Evolutionary conservation across 805 yeast species (phyloP), one percentile per base, ranked within the genome.

Genomic region (Hanseniaspora clermontiae): DNA sequence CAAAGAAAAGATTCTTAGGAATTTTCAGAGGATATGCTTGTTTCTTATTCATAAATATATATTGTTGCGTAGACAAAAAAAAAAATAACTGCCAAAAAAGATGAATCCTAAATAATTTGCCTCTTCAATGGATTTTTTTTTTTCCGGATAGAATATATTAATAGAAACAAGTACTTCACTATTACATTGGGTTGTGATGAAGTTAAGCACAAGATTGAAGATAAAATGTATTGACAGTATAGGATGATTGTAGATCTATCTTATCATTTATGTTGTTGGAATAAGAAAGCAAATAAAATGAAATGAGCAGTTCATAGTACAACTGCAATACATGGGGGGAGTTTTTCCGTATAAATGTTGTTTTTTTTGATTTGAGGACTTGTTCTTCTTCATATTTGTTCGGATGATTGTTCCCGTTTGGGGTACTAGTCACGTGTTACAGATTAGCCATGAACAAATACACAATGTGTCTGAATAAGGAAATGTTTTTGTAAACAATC

Each of bases 401-500:
- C 8, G 9, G 11, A 9, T 4, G 27, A 32, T 32, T 2, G 14
- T 36, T 36, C 38, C 38, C 12, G 4, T 36, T 36, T 36, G 38
- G 38, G 38, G 2, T 3, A 36, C 4, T 10, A 9, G 14, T 36
- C 38, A 36, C 38, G 38, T 36, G 38, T 32, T 2, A 5, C 10
- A 2, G 3, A 32, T 32, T 4, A 5, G 10, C 36, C 10, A 32
- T 32, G 5, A 11, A 7, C 12, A 5, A 24, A 32, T 36, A 6
- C 24, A 39, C 2, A 7, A 17, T 17, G 12, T 45, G 49, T 31
- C 49, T 32, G 17, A 7, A 32, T 34, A n/a, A 17, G 49, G 49
- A 46, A 46, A 19, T 34, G 49, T 46, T 17, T 31, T 39, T 46
- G 39, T 46, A 46, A 46, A 46, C 49, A 46, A 34, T 10, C 43